phyloP scores from a whole-genome alignment of 2,329 filamentous ascomycete species.

The Fusarium sp. region DNA sequence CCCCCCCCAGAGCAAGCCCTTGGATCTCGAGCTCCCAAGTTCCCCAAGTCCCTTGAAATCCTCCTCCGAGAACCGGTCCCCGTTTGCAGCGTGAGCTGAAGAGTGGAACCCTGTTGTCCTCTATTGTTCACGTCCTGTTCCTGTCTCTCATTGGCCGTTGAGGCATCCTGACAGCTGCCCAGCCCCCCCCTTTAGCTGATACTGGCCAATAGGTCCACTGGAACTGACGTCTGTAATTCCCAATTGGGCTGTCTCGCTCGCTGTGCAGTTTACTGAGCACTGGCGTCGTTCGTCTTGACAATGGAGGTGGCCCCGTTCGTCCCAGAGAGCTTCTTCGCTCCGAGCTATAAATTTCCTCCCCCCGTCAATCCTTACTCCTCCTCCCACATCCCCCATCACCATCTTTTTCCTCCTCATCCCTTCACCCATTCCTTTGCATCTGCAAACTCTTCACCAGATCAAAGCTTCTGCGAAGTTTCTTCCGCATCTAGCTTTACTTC shows the following conservation, averaged over 20 bases:
- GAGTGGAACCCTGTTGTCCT: background rate
- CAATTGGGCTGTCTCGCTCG: background rate
- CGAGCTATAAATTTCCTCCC: conserved; percentile 7
- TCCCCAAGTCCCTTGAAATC: background rate
- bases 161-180: background rate
- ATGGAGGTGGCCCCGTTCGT: background rate
- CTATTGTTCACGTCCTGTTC: background rate
- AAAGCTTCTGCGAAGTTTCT: background rate
- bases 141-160: conserved; percentile 3
- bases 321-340: background rate
- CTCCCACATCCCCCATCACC: background rate
- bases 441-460: background rate
- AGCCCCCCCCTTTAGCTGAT: background rate
- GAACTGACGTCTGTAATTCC: background rate
- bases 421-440: background rate
- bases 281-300: conserved; percentile 2
- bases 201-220: conserved; percentile 1
- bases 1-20: background rate
- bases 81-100: background rate
- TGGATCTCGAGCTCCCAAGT: background rate
- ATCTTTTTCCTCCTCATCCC: conserved; percentile 1
- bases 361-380: background rate
- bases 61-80: background rate
- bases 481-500: background rate
- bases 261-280: background rate